Evolutionary conservation across 179 eudicot species (phyloP).

Genomic region (Actinidia chinensis): DNA sequence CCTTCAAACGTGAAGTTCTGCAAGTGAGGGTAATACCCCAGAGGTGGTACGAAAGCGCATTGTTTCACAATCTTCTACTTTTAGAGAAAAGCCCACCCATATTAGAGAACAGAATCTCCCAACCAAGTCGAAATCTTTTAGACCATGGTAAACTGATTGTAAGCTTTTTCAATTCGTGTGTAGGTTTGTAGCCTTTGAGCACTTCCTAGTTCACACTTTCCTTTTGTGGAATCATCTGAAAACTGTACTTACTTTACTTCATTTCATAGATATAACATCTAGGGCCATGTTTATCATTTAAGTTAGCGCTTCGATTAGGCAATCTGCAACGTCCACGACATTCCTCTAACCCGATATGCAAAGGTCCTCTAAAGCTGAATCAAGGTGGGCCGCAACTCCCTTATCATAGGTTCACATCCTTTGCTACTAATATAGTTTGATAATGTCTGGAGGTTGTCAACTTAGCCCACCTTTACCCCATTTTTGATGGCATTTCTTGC

Average conservation of each 20-base stretch:
- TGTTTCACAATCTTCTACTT: constrained; percentile 17
- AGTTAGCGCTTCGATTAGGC: not conserved
- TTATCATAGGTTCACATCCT: not conserved
- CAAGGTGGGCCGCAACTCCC: not conserved
- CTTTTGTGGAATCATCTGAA: constrained; percentile 5
- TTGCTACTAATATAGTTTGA: not conserved
- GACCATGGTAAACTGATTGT: constrained; percentile 1
- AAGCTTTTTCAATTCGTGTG: constrained; percentile 7
- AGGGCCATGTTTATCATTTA: not conserved
- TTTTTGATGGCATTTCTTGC: not conserved
- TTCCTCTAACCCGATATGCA: constrained; percentile 6
- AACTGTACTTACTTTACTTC: not conserved
- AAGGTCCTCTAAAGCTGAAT: constrained; percentile 8
- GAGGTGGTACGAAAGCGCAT: constrained; percentile 28
- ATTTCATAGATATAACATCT: not conserved
- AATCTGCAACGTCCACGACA: not conserved
- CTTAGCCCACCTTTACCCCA: no score
- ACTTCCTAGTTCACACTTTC: constrained; percentile 4
- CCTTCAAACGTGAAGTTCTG: constrained; percentile 28
- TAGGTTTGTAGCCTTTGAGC: constrained; percentile 8
- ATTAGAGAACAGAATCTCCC: not conserved
- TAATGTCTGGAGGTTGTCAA: not conserved
- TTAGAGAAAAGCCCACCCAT: constrained; percentile 11
- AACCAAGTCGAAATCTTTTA: constrained; percentile 31
- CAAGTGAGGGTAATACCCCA: constrained; percentile 32